Conservation (phyloP, 805 yeast species). For the Kazachstania kunashirensis region DNA sequence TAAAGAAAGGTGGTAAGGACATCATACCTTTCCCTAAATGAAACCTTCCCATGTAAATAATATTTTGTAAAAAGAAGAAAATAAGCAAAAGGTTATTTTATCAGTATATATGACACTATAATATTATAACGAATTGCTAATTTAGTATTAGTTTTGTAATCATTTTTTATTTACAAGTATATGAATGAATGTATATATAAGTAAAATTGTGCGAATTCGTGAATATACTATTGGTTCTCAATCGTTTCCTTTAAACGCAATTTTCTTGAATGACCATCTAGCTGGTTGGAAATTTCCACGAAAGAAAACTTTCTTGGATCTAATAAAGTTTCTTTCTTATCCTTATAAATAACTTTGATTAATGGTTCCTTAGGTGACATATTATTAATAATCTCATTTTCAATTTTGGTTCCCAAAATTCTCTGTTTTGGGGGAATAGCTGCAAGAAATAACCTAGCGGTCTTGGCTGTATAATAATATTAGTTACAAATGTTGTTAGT, state of each 20-base stretch:
- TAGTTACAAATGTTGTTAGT: too few species aligned
- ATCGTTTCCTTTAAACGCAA: conserved; percentile 68
- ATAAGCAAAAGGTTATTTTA: too few species aligned
- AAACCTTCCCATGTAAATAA: too few species aligned
- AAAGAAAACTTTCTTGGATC: conserved; percentile 53
- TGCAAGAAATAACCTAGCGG: conserved; percentile 70
- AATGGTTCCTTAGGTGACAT: conserved; percentile 49
- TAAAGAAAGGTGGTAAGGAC: conserved; percentile 20
- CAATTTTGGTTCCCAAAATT: conserved; percentile 45
- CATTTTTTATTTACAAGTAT: too few species aligned
- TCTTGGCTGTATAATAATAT: conserved; percentile 39
- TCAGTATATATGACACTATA: too few species aligned
- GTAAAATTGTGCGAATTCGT: neutral
- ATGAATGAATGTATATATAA: neutral
- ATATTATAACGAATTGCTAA: too few species aligned
- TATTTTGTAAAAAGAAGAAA: too few species aligned
- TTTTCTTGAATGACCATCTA: conserved; percentile 77
- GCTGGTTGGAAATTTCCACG: conserved; percentile 51
- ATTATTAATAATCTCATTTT: conserved; percentile 49
- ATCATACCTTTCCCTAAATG: too few species aligned
- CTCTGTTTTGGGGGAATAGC: conserved; percentile 71
- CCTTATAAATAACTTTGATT: conserved; percentile 67
- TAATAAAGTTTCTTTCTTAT: conserved; percentile 57
- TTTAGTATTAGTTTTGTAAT: too few species aligned
- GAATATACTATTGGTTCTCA: conserved; percentile 21